These are phyloP conservation scores for Phytophthora quininea DNA, from an alignment of 352 stramenopile species.

Conservation along the genomic window DNA sequence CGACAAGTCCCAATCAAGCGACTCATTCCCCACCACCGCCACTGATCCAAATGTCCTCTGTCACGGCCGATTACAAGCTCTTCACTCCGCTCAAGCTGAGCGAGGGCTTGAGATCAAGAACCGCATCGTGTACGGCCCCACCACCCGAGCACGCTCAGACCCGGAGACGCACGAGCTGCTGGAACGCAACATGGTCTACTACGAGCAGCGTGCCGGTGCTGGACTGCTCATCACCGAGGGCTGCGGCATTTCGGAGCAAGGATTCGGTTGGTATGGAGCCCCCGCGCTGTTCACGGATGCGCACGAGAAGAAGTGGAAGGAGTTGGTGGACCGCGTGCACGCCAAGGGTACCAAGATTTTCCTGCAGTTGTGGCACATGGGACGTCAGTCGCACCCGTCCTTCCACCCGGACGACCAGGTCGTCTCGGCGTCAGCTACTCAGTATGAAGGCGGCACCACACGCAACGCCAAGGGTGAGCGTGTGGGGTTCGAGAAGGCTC, in stretches of 20 bases:
- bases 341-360: constrained; percentile 62
- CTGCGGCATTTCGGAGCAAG: constrained; percentile 27
- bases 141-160: constrained; percentile 25
- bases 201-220: constrained; percentile 28
- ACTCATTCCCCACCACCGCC: not conserved
- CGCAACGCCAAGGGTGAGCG: constrained; percentile 26
- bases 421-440: constrained; percentile 18
- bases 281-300: constrained; percentile 39
- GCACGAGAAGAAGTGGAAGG: constrained; percentile 40
- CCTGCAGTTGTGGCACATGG: constrained; percentile 79
- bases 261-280: constrained; percentile 22
- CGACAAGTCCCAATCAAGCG: not conserved
- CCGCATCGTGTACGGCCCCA: constrained; percentile 39
- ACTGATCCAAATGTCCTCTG: not conserved
- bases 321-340: constrained; percentile 58
- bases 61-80: constrained; percentile 24
- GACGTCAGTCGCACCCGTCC: constrained; percentile 51
- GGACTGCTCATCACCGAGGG: constrained; percentile 47
- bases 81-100: constrained; percentile 32
- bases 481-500: constrained; percentile 4
- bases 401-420: constrained; percentile 21
- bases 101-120: constrained; percentile 33
- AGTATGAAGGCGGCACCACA: constrained; percentile 20
- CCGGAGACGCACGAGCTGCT: constrained; percentile 9
- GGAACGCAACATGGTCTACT: constrained; percentile 31